Evolutionary conservation across 257 asterid species (phyloP).

Genomic region (Solanum sejunctum): DNA sequence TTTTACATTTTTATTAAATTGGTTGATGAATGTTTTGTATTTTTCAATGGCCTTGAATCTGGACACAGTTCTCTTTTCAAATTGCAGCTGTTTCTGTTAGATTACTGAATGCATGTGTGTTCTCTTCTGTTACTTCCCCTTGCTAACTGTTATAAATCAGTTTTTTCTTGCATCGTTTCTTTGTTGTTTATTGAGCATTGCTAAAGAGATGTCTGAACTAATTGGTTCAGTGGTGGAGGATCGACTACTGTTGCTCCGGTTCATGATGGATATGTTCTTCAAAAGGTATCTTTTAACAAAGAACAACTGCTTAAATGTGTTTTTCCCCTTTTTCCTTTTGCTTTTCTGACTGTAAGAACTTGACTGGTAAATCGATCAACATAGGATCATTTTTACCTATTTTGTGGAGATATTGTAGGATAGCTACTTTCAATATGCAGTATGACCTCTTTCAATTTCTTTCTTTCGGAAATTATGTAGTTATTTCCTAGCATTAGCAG

Average conservation of each 20-base stretch:
- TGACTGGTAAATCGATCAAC: neutral
- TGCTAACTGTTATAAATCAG: neutral
- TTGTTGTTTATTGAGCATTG: neutral
- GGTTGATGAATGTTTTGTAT: too few relatives aligned
- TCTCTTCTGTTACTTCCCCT: neutral
- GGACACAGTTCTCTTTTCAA: too few relatives aligned
- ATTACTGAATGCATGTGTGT: neutral
- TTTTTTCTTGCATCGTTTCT: neutral
- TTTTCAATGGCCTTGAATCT: too few relatives aligned
- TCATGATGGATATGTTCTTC: constrained; percentile 95
- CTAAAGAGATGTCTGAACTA: neutral
- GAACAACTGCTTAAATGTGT: neutral
- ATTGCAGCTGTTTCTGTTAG: too few relatives aligned
- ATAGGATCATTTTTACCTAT: neutral
- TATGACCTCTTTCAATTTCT: neutral
- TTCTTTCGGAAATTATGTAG: neutral
- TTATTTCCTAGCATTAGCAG: neutral
- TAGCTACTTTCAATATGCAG: neutral
- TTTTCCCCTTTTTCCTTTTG: neutral
- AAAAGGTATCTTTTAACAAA: constrained; percentile 47
- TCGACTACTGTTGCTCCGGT: constrained; percentile 95
- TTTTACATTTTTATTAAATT: too few relatives aligned
- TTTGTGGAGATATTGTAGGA: neutral
- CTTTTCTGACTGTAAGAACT: neutral
- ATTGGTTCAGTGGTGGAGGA: constrained; percentile 89